These are phyloP conservation scores for Skeletonema menzelii DNA, from an alignment of 108 stramenopile genomes.

Conservation along the genomic window DNA sequence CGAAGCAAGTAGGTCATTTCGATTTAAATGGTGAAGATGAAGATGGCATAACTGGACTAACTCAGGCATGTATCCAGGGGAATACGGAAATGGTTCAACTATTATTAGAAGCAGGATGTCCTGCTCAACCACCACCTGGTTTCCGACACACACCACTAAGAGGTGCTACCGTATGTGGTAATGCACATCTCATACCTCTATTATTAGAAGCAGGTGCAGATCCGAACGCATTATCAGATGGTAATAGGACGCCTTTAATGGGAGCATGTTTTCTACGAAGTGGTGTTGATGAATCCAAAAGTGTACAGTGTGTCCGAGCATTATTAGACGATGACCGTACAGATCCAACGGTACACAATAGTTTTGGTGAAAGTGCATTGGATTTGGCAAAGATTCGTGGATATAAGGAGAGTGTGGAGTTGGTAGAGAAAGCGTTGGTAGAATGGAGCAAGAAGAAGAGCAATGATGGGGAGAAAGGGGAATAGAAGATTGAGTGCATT, in stretches of 20 bases:
- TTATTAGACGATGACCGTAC: slow-evolving; percentile 28
- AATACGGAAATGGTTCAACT: slow-evolving; percentile 10
- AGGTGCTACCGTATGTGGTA: slow-evolving; percentile 34
- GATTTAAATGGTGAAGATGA: no score
- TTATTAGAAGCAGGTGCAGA: slow-evolving; percentile 32
- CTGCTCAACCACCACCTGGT: slow-evolving; percentile 22
- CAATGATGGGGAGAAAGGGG: no score
- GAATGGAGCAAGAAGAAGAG: no score
- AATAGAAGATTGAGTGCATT: no score
- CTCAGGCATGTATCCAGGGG: slow-evolving; percentile 36
- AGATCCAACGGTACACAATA: slow-evolving; percentile 36
- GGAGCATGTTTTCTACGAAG: slow-evolving; percentile 37
- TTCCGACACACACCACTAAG: slow-evolving; percentile 34
- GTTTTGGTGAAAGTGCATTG: slow-evolving; percentile 35
- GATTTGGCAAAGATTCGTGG: slow-evolving; percentile 34
- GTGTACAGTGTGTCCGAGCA: slow-evolving; percentile 24
- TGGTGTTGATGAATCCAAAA: slow-evolving; percentile 4
- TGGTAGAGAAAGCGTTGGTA: slow-evolving; percentile 27
- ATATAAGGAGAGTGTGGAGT: slow-evolving; percentile 11
- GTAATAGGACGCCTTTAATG: slow-evolving; percentile 40
- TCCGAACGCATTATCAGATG: slow-evolving; percentile 38
- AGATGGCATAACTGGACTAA: slow-evolving; percentile 26
- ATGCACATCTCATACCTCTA: slow-evolving; percentile 21
- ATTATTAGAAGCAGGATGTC: slow-evolving; percentile 21
- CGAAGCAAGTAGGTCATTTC: no score